phyloP scores from a whole-genome alignment of 208 protist species.

The Leishmania aethiopica region DNA sequence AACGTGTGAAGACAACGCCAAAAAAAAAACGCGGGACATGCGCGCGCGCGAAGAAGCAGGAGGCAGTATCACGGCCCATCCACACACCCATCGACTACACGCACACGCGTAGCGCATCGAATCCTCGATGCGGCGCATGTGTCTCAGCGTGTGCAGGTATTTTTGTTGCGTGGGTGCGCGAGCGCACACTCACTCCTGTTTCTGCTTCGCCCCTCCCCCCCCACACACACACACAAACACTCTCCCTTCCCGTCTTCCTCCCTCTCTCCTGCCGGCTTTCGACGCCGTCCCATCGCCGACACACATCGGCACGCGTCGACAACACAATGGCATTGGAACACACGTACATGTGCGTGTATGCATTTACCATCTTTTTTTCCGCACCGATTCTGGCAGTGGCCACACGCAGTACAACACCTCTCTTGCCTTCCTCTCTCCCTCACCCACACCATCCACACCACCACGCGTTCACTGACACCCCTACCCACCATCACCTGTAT shows the following conservation, averaged over 20 bases:
- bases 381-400: background rate
- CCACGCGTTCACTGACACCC: background rate
- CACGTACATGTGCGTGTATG: background rate
- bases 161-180: background rate
- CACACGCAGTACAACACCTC: constrained; percentile 8
- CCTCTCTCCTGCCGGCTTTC: background rate
- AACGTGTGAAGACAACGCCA: background rate
- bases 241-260: background rate
- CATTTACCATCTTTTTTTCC: background rate
- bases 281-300: background rate
- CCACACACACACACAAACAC: background rate
- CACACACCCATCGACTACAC: too few species aligned
- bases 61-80: background rate
- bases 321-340: background rate
- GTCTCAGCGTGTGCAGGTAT: background rate
- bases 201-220: background rate
- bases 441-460: background rate
- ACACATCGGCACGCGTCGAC: background rate
- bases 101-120: background rate
- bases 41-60: background rate
- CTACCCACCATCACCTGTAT: background rate
- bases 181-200: background rate
- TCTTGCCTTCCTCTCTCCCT: background rate
- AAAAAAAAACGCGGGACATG: background rate
- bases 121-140: background rate